Conservation (phyloP, 345 rosid species). For the Leavenworthia alabamica region DNA sequence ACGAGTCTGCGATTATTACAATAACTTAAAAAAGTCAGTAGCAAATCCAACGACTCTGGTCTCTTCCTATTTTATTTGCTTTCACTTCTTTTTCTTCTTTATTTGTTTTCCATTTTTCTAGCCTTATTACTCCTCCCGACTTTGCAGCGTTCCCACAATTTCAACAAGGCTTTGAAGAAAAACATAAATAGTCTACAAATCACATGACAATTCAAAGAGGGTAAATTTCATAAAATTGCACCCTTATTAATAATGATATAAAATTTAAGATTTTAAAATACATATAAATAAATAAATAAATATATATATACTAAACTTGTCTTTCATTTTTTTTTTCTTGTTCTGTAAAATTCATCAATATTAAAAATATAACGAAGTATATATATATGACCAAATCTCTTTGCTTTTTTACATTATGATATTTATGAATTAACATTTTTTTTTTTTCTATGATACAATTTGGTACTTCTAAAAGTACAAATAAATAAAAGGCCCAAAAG, state of each 20-base stretch:
- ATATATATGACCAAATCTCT: neutral
- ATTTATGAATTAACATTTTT: neutral
- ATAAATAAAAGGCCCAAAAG: no score
- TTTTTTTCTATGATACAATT: neutral
- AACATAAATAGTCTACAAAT: neutral
- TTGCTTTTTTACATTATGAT: neutral
- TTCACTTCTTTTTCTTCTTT: constrained; percentile 3
- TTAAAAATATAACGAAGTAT: neutral
- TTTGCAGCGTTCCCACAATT: constrained; percentile 6
- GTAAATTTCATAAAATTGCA: no score
- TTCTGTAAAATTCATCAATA: neutral
- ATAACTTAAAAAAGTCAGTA: neutral
- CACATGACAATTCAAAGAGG: neutral
- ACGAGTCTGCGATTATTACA: constrained; percentile 18
- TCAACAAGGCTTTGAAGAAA: neutral
- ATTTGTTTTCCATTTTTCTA: neutral
- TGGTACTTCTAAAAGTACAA: neutral
- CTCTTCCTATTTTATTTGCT: neutral
- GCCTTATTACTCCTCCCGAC: constrained; percentile 12
- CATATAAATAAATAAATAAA: no score
- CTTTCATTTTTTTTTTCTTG: neutral
- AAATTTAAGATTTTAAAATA: neutral
- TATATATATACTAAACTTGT: neutral
- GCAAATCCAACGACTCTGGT: constrained; percentile 27
- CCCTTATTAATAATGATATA: neutral